Evolutionary conservation across 2,329 filamentous ascomycete genomes (phyloP).

Genomic region (Metarhizium anisopliae): DNA sequence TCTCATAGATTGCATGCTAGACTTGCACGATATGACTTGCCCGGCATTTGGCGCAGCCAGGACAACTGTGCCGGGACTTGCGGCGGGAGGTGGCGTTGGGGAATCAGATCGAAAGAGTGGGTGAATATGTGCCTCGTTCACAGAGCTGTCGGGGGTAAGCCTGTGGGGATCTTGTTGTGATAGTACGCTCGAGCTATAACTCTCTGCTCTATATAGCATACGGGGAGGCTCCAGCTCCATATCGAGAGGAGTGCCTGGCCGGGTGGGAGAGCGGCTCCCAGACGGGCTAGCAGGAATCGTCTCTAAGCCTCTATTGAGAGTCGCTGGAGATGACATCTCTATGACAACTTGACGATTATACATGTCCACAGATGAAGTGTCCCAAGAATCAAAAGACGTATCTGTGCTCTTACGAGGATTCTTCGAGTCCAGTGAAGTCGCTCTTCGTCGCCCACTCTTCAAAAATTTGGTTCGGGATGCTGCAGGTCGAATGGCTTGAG

Average conservation of each 20-base stretch:
- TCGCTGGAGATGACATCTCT: conserved; percentile 35
- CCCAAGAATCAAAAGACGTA: conserved; percentile 69
- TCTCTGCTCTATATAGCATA: conserved; percentile 36
- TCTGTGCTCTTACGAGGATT: conserved; percentile 29
- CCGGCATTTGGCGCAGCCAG: conserved; percentile 61
- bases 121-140: conserved; percentile 62
- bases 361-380: conserved; percentile 58
- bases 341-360: conserved; percentile 51
- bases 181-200: conserved; percentile 36
- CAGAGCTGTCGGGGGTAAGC: conserved; percentile 14
- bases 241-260: conserved; percentile 43
- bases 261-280: conserved; percentile 53
- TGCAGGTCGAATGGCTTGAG: conserved; percentile 41
- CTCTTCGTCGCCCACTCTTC: conserved; percentile 31
- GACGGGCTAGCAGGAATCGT: conserved; percentile 61
- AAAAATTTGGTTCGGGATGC: conserved; percentile 49
- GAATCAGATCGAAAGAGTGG: conserved; percentile 69
- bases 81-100: conserved; percentile 54
- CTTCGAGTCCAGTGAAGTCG: conserved; percentile 39
- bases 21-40: conserved; percentile 48
- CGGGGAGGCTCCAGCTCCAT: conserved; percentile 35
- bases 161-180: conserved; percentile 19
- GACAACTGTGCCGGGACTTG: conserved; percentile 62
- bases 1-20: conserved; percentile 40
- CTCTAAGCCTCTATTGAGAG: conserved; percentile 50